Evolutionary conservation across 495 filamentous ascomycete genomes (phyloP), one percentile per base, ranked within the genome.

Genomic region (Podospora pseudopauciseta): DNA sequence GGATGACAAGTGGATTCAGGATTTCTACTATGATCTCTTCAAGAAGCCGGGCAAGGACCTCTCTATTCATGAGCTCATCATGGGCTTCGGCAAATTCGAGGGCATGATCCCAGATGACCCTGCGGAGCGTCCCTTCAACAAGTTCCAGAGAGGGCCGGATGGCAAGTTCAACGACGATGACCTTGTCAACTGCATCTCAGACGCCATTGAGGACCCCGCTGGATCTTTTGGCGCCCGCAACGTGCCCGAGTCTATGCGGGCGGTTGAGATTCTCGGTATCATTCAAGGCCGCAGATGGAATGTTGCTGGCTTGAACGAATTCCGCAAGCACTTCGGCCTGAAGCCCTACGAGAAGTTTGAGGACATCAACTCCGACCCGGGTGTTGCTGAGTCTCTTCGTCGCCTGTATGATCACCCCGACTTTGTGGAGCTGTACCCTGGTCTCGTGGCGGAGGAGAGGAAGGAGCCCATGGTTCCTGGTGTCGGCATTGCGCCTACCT

Each of bases 281-380:
- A 85, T 92, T 70, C 92, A 96, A 70, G 89, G 90, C 3, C 88
- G 93, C 11, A 84, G 86, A 20, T 96, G 93, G 93, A 92, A 92
- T 69, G 73, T 93, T 26, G 90, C 90, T 1, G 89, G 91, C 3
- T 80, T 97, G 64, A 97, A 97, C 76, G 93, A 97, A 76, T 94
- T 97, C 80, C 83, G 93, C 49, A 83, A 87, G 70, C 92, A 91
- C 80, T 94, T 96, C 72, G 88, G 87, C 11, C 80, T 97, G 19
- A 85, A 88, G 67, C 86, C 87, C 0, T 87, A 96, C 73, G 83
- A 88, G 71, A 90, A 85, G 0, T 97, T 97, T 65, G 90, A 94
- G 68, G 90, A 92, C 65, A 96, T 97, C 81, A 97, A 93, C 72
- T 82, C 86, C 0, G 89, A 97, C 73, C 87, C 87, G 6, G 84